phyloP scores from a whole-genome alignment of 2,329 filamentous ascomycete genomes.

The Colletotrichum orbiculare region DNA sequence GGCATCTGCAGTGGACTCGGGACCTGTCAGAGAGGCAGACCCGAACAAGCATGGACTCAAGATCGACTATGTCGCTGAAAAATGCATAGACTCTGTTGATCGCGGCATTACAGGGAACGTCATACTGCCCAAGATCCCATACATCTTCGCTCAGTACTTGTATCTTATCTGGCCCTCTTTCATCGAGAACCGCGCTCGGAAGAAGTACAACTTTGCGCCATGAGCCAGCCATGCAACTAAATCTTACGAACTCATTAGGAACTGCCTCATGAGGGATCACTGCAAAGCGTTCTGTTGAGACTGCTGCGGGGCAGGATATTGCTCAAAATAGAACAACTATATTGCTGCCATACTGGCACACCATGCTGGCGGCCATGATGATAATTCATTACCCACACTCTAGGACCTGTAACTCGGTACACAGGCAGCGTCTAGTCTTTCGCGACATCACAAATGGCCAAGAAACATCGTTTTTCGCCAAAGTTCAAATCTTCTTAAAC shows the following conservation, averaged over 20 bases:
- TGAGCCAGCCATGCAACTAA: too few species aligned
- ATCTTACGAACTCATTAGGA: too few species aligned
- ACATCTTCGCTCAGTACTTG: slow-evolving; percentile 16
- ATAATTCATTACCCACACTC: not conserved
- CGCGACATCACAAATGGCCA: not conserved
- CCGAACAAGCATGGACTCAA: slow-evolving; percentile 25
- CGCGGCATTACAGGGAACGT: slow-evolving; percentile 16
- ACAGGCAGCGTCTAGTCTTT: not conserved
- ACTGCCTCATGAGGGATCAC: too few species aligned
- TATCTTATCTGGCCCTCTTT: slow-evolving; percentile 27
- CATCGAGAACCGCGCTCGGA: slow-evolving; percentile 21
- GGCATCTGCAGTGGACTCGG: slow-evolving; percentile 23
- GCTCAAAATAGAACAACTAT: too few species aligned
- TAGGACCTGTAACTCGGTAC: not conserved
- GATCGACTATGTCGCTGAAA: slow-evolving; percentile 18
- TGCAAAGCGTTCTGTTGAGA: too few species aligned
- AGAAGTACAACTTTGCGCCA: slow-evolving; percentile 24
- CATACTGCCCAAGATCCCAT: slow-evolving; percentile 21
- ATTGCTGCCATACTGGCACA: too few species aligned
- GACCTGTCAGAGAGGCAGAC: slow-evolving; percentile 23
- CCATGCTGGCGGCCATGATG: too few species aligned
- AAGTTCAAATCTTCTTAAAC: not conserved
- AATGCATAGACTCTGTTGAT: slow-evolving; percentile 14
- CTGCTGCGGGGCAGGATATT: too few species aligned
- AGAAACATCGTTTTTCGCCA: not conserved